A percentile compares a stretch with the other conserved stretches of the same genome.
Evolutionary conservation across 768 basidiomycete genomes (phyloP).

Genomic region (Fomitopsis serialis): DNA sequence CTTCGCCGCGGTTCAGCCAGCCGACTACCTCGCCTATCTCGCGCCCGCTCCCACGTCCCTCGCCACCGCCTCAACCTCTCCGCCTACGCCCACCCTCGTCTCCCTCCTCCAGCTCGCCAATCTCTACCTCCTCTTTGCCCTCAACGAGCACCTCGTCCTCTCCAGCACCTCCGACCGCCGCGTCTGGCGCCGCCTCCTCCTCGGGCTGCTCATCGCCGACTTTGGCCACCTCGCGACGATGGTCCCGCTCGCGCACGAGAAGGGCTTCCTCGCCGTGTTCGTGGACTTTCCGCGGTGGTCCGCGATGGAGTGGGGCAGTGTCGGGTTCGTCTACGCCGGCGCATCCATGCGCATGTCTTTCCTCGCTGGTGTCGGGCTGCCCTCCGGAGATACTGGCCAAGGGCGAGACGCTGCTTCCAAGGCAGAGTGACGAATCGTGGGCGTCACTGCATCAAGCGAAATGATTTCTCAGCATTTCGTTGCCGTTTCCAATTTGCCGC

Average conservation of each 20-base stretch:
- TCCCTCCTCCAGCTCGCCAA: conserved; percentile 44
- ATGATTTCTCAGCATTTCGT: no score
- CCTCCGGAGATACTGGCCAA: no score
- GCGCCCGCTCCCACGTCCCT: conserved; percentile 7
- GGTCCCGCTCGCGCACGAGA: conserved; percentile 33
- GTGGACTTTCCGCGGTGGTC: conserved; percentile 44
- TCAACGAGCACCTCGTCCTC: conserved; percentile 45
- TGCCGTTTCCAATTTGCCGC: no score
- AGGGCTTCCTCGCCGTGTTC: conserved; percentile 28
- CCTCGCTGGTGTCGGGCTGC: conserved; percentile 30
- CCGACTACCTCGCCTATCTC: conserved; percentile 35
- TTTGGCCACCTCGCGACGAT: conserved; percentile 44
- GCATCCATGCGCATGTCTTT: conserved; percentile 40
- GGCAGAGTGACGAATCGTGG: no score
- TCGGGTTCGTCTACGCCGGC: conserved; percentile 47
- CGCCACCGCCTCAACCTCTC: neutral
- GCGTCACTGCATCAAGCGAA: no score
- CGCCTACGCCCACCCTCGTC: conserved; percentile 31
- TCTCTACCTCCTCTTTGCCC: conserved; percentile 45
- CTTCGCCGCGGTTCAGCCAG: conserved; percentile 38
- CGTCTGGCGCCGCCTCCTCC: conserved; percentile 39
- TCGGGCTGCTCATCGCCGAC: conserved; percentile 42
- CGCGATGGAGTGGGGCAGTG: conserved; percentile 49
- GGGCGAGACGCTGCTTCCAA: no score
- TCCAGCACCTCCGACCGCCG: conserved; percentile 34